Base-by-base conservation (phyloP, 2,329 filamentous ascomycete genomes). In the Arthroderma uncinatum region DNA sequence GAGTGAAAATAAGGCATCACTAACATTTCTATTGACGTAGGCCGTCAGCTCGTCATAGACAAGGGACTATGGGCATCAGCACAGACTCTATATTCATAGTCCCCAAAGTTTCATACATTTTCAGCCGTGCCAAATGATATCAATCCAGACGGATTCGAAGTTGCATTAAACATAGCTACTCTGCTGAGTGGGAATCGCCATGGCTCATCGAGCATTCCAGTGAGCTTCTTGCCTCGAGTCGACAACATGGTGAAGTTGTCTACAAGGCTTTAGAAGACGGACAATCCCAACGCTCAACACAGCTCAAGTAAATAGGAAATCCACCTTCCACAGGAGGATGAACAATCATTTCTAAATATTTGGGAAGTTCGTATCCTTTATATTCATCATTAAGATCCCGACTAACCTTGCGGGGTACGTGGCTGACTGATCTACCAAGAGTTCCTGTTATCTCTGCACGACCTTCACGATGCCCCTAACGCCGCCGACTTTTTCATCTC, bases 21-120 rank as follows among this genome's bases (percentile, higher is more conserved):
- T 54, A 44, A 69, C 70, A 57, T 74, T 70, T 23, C 68, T 61
- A 40, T 71, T 71, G 36, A 74, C 66, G 59, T 71, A 76, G 7
- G 68, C 63, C 10, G 67, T 64, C 19, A 76, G 65, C 21, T 75
- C 70, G 10, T 66, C 60, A 9, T 69, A 67, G 63, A 75, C 69
- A 14, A 68, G 63, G 55, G 63, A 61, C 74, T 76, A 54, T 23
- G 19, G 12, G 10, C 2, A 34, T 42, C 42, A 30, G 25, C 44
- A 23, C 59, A 16, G 5, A 5, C 16, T 47, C 12, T 1, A n/a
- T 28, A 30, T n/a, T 53, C 16, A 16, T 44, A 16, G 30, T 19
- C n/a, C 3, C 4, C 14, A 23, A 33, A 54, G 52, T 57, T 19
- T 58, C 57, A 37, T 64, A 71, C 69, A 65, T 71, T 70, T 54